Base-by-base conservation (phyloP, 805 yeast species). In the Komagataella pastoris region DNA sequence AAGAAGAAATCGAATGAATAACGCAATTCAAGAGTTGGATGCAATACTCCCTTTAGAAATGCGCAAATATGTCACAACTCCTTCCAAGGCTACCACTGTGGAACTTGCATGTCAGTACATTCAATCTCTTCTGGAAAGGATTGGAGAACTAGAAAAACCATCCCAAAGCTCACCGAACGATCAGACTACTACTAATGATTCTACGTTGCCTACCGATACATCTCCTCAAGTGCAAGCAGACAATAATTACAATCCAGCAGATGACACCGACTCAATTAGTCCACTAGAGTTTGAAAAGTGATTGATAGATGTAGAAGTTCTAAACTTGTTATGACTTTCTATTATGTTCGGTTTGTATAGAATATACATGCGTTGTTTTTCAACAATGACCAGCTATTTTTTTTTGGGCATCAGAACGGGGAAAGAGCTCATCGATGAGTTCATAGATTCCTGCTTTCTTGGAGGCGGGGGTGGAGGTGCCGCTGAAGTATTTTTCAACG, bases 31-130 rank as follows among this genome's bases (percentile, higher is more conserved):
- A 47, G 96, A 88, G 47, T 70, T 91, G 53, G 82, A 83, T 7
- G 59, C 70, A 7, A 66, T 88, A 55, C 74, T 91, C 18, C 95
- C 96, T 0, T 77, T 81, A 5, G 64, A 65, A 21, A 69, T 80
- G 59, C 67, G 67, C 45, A 79, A 75, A 52, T 83, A 77, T 43
- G 73, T 77, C 12, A 76, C 79, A 3, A 81, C 86, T 43, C 95
- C 95, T 0, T 83, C 95, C 24, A 91, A 91, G 61, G 98, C 98
- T 1, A 89, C 95, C 2, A 91, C 97, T 0, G 97, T 93, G 3
- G 99, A 91, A 64, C 71, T 88, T 59, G 96, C 97, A 0, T 81
- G 85, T 23, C 69, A 69, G 19, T 87, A 85, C 61, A 89, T 91
- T 52, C 66, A 69, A 49, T 64, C 67, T 43, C 65, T 83, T 51